Percentiles rank a stretch among this genome's conserved stretches.
These are phyloP conservation scores for Mycosphaerella sp. DNA, from an alignment of 2,329 filamentous ascomycete genomes.

Conservation along the genomic window DNA sequence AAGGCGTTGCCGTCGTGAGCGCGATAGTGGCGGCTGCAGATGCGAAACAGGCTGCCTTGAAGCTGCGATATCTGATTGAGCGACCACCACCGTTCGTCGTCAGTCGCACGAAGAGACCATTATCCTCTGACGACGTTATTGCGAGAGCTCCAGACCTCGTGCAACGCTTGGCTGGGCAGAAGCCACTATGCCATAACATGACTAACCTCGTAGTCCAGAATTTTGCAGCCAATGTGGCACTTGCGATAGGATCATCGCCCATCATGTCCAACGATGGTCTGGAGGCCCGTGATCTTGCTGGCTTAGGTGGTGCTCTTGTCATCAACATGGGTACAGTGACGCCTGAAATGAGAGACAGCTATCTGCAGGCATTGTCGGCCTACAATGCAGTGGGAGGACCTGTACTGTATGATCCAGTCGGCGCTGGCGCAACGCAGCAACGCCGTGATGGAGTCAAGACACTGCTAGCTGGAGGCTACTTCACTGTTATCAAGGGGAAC, in stretches of 20 bases:
- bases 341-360: slow-evolving; percentile 64
- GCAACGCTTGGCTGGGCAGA: slow-evolving; percentile 53
- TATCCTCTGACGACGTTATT: slow-evolving; percentile 27
- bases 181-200: slow-evolving; percentile 83
- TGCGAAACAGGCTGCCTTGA: slow-evolving; percentile 56
- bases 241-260: slow-evolving; percentile 77
- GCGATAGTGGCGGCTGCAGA: slow-evolving; percentile 72
- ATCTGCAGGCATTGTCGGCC: slow-evolving; percentile 65
- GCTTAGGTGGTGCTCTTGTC: slow-evolving; percentile 70
- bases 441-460: slow-evolving; percentile 64
- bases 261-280: slow-evolving; percentile 89
- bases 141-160: slow-evolving; percentile 39
- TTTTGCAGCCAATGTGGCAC: slow-evolving; percentile 83
- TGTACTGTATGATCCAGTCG: slow-evolving; percentile 82
- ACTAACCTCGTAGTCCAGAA: slow-evolving; percentile 95
- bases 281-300: slow-evolving; percentile 75
- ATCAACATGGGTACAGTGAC: slow-evolving; percentile 95
- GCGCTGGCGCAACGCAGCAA: slow-evolving; percentile 73
- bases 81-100: slow-evolving; percentile 34
- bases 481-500: slow-evolving; percentile 90
- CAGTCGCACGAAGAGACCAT: slow-evolving; percentile 28
- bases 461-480: slow-evolving; percentile 67
- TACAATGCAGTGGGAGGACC: slow-evolving; percentile 75
- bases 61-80: slow-evolving; percentile 54
- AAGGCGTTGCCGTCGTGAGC: slow-evolving; percentile 83